phyloP scores from a whole-genome alignment of 2,329 filamentous ascomycete species.

The Neofusicoccum umdonicola region DNA sequence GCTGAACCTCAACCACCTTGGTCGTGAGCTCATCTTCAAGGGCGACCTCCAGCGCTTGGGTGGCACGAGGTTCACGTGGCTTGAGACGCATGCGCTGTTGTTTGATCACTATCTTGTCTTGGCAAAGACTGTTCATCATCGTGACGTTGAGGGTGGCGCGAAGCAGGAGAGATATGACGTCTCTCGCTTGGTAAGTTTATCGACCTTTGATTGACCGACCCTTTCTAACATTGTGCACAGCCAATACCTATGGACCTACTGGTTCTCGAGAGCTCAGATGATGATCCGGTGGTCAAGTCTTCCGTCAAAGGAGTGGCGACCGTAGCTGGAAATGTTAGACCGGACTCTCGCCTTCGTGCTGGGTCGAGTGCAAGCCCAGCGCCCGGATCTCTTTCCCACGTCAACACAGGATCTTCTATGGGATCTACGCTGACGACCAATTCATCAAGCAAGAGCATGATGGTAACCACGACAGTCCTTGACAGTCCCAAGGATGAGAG shows the following conservation, averaged over 20 bases:
- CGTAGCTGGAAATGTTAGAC: slow-evolving; percentile 47
- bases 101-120: slow-evolving; percentile 97
- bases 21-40: slow-evolving; percentile 81
- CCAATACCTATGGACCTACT: slow-evolving; percentile 96
- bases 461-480: slow-evolving; percentile 48
- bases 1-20: slow-evolving; percentile 90
- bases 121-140: slow-evolving; percentile 70
- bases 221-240: slow-evolving; percentile 32
- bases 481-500: slow-evolving; percentile 65
- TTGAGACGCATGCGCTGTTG: slow-evolving; percentile 88
- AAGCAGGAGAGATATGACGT: slow-evolving; percentile 87
- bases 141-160: slow-evolving; percentile 67
- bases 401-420: slow-evolving; percentile 63
- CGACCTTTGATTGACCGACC: neutral
- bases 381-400: slow-evolving; percentile 61
- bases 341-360: slow-evolving; percentile 53
- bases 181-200: slow-evolving; percentile 69
- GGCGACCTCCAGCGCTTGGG: slow-evolving; percentile 89
- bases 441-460: slow-evolving; percentile 49
- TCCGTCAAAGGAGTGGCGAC: slow-evolving; percentile 67
- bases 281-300: slow-evolving; percentile 83
- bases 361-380: slow-evolving; percentile 42
- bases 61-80: slow-evolving; percentile 84
- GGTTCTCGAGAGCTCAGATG: slow-evolving; percentile 86
- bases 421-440: slow-evolving; percentile 45